Base-by-base conservation (phyloP, 116 monocot genomes). In the Dioscorea cayenensis region DNA sequence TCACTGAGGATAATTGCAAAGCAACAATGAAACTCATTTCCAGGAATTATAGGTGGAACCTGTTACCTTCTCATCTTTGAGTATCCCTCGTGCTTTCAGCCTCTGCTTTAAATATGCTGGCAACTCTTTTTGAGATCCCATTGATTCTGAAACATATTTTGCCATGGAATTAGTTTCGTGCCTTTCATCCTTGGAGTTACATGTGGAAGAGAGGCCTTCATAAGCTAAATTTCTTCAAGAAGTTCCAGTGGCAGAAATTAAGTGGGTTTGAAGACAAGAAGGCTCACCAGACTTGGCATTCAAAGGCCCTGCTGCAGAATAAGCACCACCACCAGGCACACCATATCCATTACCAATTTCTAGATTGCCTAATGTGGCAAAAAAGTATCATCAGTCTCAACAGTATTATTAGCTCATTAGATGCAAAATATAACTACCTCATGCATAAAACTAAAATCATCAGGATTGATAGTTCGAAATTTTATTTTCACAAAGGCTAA, bases 271-370 rank as follows among this genome's bases (percentile, higher is more conserved):
- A 43, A 43, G 60, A 59, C 29, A 71, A 64, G 32, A 9, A 29
- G 14, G 43, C 83, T 76, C 72, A 91, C 89, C 65, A 14, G 75
- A 74, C 76, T 77, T 72, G 22, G 58, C 14, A 81, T 23, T 68
- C 37, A 68, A 72, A 43, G 81, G 51, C 36, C 55, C 72, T 29
- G 78, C 60, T 67, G 82, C 72, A 82, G 76, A 72, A 77, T 96
- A 96, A 60, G 96, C 92, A 81, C 96, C 88, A 25, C 96, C 96
- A 69, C 96, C 96, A 62, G 96, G 96, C 36, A 96, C 92, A 76
- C 96, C 96, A 84, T 96, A 96, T 63, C 96, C 96, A 85, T 96
- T 96, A 65, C 96, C 96, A 84, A 96, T 96, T 76, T 96, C 96
- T 35, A 82, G 66, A 76, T 96, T 92, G 35, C 85, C 92, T 96